A percentile compares a stretch with the other conserved stretches of the same genome.
phyloP scores from a whole-genome alignment of 805 yeast genomes.

The Saccharomycopsis sp. region DNA sequence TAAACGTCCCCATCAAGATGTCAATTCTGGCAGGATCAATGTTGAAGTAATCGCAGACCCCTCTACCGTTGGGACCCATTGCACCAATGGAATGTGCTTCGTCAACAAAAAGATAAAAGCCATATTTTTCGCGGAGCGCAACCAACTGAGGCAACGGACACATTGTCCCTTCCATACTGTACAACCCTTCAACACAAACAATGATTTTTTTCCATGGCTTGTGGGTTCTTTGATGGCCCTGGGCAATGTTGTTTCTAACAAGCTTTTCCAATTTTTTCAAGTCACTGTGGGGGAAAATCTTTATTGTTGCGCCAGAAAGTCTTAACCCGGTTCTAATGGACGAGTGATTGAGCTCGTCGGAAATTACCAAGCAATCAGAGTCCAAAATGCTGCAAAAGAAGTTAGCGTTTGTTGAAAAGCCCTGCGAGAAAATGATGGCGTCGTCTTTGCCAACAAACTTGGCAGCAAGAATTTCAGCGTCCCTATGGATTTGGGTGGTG shows the following conservation, averaged over 20 bases:
- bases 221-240: conserved; percentile 91
- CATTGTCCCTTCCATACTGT: conserved; percentile 89
- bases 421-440: conserved; percentile 81
- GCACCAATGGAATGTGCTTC: conserved; percentile 99
- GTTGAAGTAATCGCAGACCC: conserved; percentile 89
- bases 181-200: conserved; percentile 86
- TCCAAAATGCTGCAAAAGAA: conserved; percentile 77
- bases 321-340: conserved; percentile 94
- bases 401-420: conserved; percentile 91
- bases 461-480: conserved; percentile 73
- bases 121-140: conserved; percentile 71
- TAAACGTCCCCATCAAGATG: conserved; percentile 92
- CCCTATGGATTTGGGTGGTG: conserved; percentile 59
- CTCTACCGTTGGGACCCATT: conserved; percentile 90
- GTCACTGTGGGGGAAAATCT: conserved; percentile 87
- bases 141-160: conserved; percentile 71
- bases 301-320: conserved; percentile 85
- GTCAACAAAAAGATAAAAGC: conserved; percentile 83
- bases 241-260: conserved; percentile 75
- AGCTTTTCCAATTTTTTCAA: conserved; percentile 70
- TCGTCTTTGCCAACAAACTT: conserved; percentile 86
- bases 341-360: conserved; percentile 93
- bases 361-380: conserved; percentile 79
- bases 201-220: conserved; percentile 91
- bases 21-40: conserved; percentile 72